These are phyloP conservation scores for Speleostelium caveatum DNA, from an alignment of 78 protist species.

Conservation along the genomic window DNA sequence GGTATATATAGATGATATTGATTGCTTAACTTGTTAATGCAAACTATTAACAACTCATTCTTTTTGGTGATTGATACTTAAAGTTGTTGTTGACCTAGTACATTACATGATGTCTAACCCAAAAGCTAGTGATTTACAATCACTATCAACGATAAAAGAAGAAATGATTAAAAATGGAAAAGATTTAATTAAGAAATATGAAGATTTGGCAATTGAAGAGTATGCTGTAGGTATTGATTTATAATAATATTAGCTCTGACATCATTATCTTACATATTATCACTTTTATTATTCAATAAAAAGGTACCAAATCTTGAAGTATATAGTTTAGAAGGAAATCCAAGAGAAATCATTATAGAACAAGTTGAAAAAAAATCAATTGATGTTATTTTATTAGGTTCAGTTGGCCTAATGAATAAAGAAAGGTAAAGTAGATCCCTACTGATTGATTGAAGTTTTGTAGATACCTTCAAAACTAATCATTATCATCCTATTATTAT, in stretches of 20 bases:
- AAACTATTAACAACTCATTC: too few relatives aligned
- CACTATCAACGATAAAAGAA: conserved; percentile 26
- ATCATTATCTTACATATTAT: neutral
- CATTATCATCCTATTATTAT: neutral
- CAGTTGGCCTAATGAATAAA: conserved; percentile 48
- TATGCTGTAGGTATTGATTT: neutral
- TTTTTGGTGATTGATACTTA: too few relatives aligned
- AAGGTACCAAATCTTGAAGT: conserved; percentile 1
- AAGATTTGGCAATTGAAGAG: conserved; percentile 36
- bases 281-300: neutral
- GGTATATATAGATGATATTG: too few relatives aligned
- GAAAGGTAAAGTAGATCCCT: conserved; percentile 57
- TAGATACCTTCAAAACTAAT: neutral
- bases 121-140: conserved; percentile 4
- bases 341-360: conserved; percentile 45
- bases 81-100: conserved; percentile 43
- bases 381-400: conserved; percentile 34
- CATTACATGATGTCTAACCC: conserved; percentile 58
- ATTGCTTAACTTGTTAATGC: too few relatives aligned
- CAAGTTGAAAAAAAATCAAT: neutral
- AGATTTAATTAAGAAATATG: conserved; percentile 2
- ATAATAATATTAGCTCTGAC: neutral
- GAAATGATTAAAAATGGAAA: conserved; percentile 59
- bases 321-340: conserved; percentile 28
- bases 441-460: neutral